These are phyloP conservation scores for Heterobasidion irregulare DNA, from an alignment of 1,284 basidiomycete genomes.

Conservation along the genomic window DNA sequence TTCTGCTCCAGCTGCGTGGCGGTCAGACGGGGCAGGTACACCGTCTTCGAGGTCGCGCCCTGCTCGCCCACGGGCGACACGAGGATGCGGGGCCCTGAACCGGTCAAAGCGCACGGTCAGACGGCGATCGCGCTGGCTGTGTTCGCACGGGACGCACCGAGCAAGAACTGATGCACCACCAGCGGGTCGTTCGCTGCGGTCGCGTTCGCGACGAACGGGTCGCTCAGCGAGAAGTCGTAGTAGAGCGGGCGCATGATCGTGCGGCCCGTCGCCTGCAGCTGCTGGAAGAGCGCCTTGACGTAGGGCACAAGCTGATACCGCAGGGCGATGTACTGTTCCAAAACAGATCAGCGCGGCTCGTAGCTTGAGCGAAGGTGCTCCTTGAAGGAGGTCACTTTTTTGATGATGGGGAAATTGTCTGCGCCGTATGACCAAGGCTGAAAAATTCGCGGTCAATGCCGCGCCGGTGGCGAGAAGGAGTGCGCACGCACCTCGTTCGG, in stretches of 20 bases:
- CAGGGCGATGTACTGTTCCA: conserved; percentile 26
- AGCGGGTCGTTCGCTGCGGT: conserved; percentile 25
- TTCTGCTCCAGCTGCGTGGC: conserved; percentile 12
- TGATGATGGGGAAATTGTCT: conserved; percentile 30
- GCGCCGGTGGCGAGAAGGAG: neutral
- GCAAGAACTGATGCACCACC: conserved; percentile 30
- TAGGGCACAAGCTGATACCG: conserved; percentile 30
- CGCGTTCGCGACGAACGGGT: conserved; percentile 21
- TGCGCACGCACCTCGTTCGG: conserved; percentile 24
- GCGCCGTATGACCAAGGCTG: conserved; percentile 33
- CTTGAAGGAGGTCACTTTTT: conserved; percentile 18
- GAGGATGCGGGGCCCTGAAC: conserved; percentile 25
- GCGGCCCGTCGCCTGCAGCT: conserved; percentile 25
- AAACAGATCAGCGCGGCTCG: too few species aligned
- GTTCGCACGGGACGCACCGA: conserved; percentile 17
- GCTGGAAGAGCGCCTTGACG: conserved; percentile 25
- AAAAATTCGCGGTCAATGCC: too few species aligned
- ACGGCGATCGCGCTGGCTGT: neutral
- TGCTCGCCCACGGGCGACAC: conserved; percentile 27
- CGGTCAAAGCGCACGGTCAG: neutral
- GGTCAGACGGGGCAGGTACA: conserved; percentile 26
- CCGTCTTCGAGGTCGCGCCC: conserved; percentile 22
- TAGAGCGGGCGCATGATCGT: conserved; percentile 30
- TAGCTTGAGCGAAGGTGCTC: too few species aligned
- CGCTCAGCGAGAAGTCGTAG: conserved; percentile 27